phyloP scores from a whole-genome alignment of 306 rosid species.

The Quercus dentata region DNA sequence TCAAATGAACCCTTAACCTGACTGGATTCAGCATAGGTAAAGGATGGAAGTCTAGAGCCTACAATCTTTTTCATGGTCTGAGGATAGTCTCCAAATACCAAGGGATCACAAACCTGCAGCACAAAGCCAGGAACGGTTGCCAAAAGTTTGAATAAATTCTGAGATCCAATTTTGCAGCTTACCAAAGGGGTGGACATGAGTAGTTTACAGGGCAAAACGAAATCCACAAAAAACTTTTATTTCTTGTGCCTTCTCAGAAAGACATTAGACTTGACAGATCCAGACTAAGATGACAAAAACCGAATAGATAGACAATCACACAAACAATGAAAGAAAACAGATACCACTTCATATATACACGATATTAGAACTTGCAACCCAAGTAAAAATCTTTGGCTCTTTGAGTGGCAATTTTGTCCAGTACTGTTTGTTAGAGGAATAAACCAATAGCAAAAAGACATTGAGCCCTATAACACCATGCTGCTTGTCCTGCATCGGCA shows the following conservation, averaged over 20 bases:
- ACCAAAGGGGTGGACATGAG: neutral
- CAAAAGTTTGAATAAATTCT: neutral
- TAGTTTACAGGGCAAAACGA: neutral
- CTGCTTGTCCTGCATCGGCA: constrained; percentile 65
- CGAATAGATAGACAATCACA: neutral
- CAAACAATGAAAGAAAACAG: neutral
- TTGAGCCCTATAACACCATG: constrained; percentile 58
- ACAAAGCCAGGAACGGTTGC: neutral
- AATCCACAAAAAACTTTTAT: neutral
- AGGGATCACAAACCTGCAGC: constrained; percentile 57
- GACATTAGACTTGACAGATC: neutral
- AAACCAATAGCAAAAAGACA: constrained; percentile 20
- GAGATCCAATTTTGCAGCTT: neutral
- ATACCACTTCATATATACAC: neutral
- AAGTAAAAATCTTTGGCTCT: constrained; percentile 41
- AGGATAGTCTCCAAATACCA: constrained; percentile 62
- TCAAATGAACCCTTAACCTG: constrained; percentile 50
- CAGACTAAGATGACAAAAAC: neutral
- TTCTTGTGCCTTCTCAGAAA: neutral
- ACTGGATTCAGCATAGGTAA: constrained; percentile 44
- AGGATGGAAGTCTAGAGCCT: constrained; percentile 58
- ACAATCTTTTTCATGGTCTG: constrained; percentile 38
- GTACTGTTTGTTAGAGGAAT: constrained; percentile 41
- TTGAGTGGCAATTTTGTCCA: constrained; percentile 47
- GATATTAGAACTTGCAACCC: constrained; percentile 40